Evolutionary conservation across 768 basidiomycete genomes (phyloP), one percentile per base, ranked within the genome.

Genomic region (Amanita jacksonii): DNA sequence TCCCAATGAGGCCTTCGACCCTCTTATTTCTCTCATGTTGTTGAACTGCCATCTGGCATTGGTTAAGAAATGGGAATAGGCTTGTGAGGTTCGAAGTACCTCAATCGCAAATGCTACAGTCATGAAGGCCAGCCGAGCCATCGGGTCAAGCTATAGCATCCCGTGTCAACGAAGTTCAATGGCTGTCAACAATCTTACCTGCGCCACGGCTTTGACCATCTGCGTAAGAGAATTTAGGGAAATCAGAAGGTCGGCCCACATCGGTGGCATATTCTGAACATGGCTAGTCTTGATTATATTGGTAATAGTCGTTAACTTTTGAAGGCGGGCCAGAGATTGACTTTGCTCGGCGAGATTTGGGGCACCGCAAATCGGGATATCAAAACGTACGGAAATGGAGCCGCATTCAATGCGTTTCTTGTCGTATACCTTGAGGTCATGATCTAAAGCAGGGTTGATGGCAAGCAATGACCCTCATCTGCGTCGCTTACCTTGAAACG

Each of bases 1-100:
- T 32, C 6, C 38, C 48, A 19, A 43, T 35, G 12, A 49, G 38
- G 19, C 25, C 8, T 1, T 45, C 35, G n/a, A 49, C 38, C 8
- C 32, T 36, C n/a, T 37, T 10, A n/a, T 49, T 43, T 22, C 42
- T 22, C 6, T 18, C 5, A 20, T 24, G 23, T 36, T 44, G 42
- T 15, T 49, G 25, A 15, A 49, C 24, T 6, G 36, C 43, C 4
- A 49, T 20, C 44, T 45, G 37, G n/a, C 28, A 6, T 4, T 13
- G 20, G n/a, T 20, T 45, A 16, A 38, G 33, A 37, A n/a, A n/a
- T 31, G n/a, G 38, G 22, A 32, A 28, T 27, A 8, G 12, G 15
- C 12, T 13, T 13, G 19, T 8, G 15, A 15, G 12, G 10, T 22
- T 24, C 12, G 22, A 16, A n/a, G 31, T 16, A 43, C 41, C 41